Evolutionary conservation across 208 protist species (phyloP), one percentile per base, ranked within the genome.

Genomic region (Acanthamoeba pearcei): DNA sequence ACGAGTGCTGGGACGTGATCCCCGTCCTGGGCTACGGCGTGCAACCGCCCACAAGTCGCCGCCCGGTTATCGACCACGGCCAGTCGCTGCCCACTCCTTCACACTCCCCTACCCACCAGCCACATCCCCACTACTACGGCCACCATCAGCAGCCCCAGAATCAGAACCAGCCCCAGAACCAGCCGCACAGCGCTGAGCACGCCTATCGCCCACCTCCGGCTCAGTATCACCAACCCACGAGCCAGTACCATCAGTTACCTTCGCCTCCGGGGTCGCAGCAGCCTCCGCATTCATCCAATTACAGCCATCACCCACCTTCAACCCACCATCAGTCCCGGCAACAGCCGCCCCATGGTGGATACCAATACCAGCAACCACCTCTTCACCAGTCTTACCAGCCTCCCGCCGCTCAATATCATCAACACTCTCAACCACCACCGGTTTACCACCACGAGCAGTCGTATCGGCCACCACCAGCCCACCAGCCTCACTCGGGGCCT

Each of bases 1-100:
- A 53, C 49, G 86, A 92, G 64, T 32, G 22, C 13, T 86, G 78
- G 78, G 46, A 86, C 5, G 78, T 86, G 27, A 86, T 86, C 8
- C 64, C 64, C 64, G n/a, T 32, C 64, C 27, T 70, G 24, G 64
- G 27, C 24, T 70, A 29, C 64, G 15, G 6, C 64, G 5, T 13
- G 24, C 64, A 70, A 24, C 64, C 64, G 64, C 8, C 64, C 64
- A 62, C 55, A 62, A 62, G 19, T 9, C 22, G 22, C 55, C 55
- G 22, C 17, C 55, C 55, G 55, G 15, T 6, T 62, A 24, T 62
- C 22, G 49, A 53, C 49, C 55, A 62, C 22, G 0, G 15, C 19
- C 55, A 62, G 55, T 24, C 55, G 5, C 6, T 9, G 19, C 55
- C 55, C 15, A 24, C 9, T 62, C 55, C 55, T 27, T 13, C 2